Evolutionary conservation across 2,329 filamentous ascomycete species (phyloP), one percentile per base, ranked within the genome.

Genomic region (Cytospora chrysosperma): DNA sequence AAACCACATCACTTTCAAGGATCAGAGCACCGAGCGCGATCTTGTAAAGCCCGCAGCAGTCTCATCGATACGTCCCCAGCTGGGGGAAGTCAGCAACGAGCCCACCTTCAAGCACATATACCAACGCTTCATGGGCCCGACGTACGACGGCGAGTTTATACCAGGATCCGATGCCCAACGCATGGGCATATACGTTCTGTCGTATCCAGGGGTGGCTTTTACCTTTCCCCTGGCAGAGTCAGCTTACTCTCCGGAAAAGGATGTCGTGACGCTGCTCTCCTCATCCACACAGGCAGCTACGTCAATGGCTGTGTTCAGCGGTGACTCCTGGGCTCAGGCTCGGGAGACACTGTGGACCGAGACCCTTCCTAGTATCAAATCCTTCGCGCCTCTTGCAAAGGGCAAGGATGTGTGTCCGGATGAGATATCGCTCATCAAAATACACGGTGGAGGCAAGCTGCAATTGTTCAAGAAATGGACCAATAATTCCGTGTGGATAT

Each of bases 141-240:
- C 94, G 0, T 98, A 96, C 74, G 91, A 91, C 1, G 95, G 95
- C 67, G 95, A 99, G 79, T 99, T 94, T 72, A 83, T 97, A 43
- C 84, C 89, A 10, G 86, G 91, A 0, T 74, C 76, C 8, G 72
- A 79, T 1, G 80, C 79, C 3, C 81, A 82, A 13, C 79, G 81
- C 19, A 78, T 82, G 64, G 93, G 93, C 19, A 90, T 87, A 26
- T 99, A 98, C 72, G 88, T 97, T 37, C 80, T 99, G 37, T 98
- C 94, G 1, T 99, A 97, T 76, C 93, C 94, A 0, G 95, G 95
- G 0, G 88, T 99, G 32, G 92, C 94, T 0, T 97, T 98, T 74
- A 93, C 90, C 43, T 99, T 99, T 68, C 88, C 92, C 0, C 80
- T 98, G 32, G 83, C 88, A 56, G 80, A 85, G 63, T 87, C 89